Percentiles rank a stretch among this genome's conserved stretches.
Evolutionary conservation across 2,329 filamentous ascomycete species (phyloP).

Genomic region (Cladobotryum mycophilum): DNA sequence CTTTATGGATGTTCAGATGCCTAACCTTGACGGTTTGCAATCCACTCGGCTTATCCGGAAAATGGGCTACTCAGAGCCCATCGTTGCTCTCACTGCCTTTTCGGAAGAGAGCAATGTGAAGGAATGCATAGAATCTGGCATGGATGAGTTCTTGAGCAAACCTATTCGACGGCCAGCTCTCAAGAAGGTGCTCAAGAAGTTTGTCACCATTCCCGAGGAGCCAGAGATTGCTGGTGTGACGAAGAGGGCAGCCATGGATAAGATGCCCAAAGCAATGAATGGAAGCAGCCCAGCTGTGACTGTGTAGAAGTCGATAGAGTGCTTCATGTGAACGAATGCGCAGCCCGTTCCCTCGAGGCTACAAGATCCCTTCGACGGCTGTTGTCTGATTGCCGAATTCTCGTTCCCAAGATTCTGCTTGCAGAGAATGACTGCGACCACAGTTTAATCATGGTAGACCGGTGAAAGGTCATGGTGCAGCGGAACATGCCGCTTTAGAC

Average conservation of each 20-base stretch:
- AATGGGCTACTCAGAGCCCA: constrained; percentile 81
- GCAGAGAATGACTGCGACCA: no score
- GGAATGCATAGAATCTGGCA: constrained; percentile 81
- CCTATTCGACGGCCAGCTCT: constrained; percentile 76
- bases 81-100: constrained; percentile 86
- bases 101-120: constrained; percentile 84
- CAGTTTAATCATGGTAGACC: no score
- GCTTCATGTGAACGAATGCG: no score
- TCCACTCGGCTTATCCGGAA: constrained; percentile 78
- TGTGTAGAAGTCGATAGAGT: no score
- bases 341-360: no score
- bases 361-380: no score
- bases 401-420: no score
- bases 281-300: background rate
- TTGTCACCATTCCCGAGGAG: constrained; percentile 74
- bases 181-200: constrained; percentile 80
- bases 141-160: constrained; percentile 80
- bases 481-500: no score
- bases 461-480: no score
- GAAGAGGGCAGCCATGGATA: background rate
- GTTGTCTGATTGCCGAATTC: no score
- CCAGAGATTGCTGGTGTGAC: constrained; percentile 2
- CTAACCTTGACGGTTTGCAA: constrained; percentile 82
- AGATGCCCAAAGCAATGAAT: background rate
- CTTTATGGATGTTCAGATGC: constrained; percentile 97